A percentile compares a stretch with the other conserved stretches of the same genome.
These are phyloP conservation scores for Yueomyces sinensis DNA, from an alignment of 805 yeast species.

Conservation along the genomic window DNA sequence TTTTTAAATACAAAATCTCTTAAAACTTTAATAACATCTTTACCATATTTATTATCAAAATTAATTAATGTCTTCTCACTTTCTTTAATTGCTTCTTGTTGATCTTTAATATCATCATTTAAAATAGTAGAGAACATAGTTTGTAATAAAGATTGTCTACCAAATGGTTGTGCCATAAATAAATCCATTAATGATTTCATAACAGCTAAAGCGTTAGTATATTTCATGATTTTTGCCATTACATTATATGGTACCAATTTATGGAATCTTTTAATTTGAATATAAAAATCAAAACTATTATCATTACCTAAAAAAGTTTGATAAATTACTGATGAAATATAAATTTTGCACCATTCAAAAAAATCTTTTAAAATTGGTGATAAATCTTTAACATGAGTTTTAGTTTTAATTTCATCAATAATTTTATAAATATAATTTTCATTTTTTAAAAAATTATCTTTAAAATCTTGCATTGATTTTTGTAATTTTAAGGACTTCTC, in stretches of 20 bases:
- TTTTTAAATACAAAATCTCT: constrained; percentile 21
- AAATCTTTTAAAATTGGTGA: constrained; percentile 58
- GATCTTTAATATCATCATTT: constrained; percentile 60
- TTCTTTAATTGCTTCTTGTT: constrained; percentile 37
- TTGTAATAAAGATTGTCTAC: constrained; percentile 56
- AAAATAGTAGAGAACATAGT: constrained; percentile 58
- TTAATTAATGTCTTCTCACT: constrained; percentile 29
- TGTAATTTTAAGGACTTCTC: constrained; percentile 42
- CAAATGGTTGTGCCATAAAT: constrained; percentile 68
- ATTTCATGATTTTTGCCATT: constrained; percentile 60
- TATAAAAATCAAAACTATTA: constrained; percentile 60
- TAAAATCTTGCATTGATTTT: constrained; percentile 45
- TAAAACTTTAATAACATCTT: constrained; percentile 18
- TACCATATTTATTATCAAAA: constrained; percentile 8
- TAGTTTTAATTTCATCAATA: constrained; percentile 51
- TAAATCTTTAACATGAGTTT: constrained; percentile 38
- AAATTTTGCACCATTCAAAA: constrained; percentile 71
- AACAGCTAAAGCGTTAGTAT: constrained; percentile 79
- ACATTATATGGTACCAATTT: constrained; percentile 66
- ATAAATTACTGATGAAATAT: constrained; percentile 73
- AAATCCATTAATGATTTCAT: constrained; percentile 70
- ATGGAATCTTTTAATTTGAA: constrained; percentile 61
- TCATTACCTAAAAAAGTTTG: constrained; percentile 73
- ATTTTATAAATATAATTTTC: constrained; percentile 45
- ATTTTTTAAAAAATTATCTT: constrained; percentile 35